Evolutionary conservation across 2,329 filamentous ascomycete species (phyloP).

Genomic region (Exophiala mesophila): DNA sequence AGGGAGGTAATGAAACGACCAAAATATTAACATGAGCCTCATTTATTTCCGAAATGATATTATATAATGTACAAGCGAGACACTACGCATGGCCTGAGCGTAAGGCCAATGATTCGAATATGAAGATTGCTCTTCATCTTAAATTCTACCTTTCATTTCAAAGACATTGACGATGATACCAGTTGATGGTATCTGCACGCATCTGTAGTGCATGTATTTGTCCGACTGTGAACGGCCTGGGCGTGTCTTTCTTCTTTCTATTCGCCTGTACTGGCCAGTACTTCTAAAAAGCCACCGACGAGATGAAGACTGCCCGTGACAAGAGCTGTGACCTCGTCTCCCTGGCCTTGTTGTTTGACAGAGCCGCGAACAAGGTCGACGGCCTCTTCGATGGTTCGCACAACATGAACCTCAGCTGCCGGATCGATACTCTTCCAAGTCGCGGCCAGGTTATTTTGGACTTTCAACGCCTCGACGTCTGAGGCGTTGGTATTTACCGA

Average conservation of each 20-base stretch:
- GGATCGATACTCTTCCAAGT: constrained; percentile 57
- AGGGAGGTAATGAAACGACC: too few species aligned
- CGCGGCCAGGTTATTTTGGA: constrained; percentile 63
- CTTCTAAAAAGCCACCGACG: constrained; percentile 71
- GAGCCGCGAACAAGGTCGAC: constrained; percentile 53
- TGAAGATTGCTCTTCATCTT: too few species aligned
- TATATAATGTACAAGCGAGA: too few species aligned
- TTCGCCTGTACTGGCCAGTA: constrained; percentile 50
- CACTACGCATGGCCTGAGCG: too few species aligned
- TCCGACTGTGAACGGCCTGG: too few species aligned
- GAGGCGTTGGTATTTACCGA: constrained; percentile 56
- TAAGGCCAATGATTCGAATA: too few species aligned
- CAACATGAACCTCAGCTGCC: constrained; percentile 50
- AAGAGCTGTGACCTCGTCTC: constrained; percentile 54
- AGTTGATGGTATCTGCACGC: too few species aligned
- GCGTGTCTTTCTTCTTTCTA: not conserved
- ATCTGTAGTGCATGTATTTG: too few species aligned
- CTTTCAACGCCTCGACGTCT: constrained; percentile 55
- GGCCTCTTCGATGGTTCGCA: constrained; percentile 65
- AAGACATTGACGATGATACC: too few species aligned
- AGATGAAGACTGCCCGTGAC: constrained; percentile 82
- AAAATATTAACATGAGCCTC: too few species aligned
- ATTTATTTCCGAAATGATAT: too few species aligned
- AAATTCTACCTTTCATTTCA: too few species aligned
- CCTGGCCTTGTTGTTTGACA: constrained; percentile 31